A percentile compares a stretch with the other conserved stretches of the same genome.
These are phyloP conservation scores for Furcasterigmium sp. DNA, from an alignment of 2,329 filamentous ascomycete genomes.

Conservation along the genomic window DNA sequence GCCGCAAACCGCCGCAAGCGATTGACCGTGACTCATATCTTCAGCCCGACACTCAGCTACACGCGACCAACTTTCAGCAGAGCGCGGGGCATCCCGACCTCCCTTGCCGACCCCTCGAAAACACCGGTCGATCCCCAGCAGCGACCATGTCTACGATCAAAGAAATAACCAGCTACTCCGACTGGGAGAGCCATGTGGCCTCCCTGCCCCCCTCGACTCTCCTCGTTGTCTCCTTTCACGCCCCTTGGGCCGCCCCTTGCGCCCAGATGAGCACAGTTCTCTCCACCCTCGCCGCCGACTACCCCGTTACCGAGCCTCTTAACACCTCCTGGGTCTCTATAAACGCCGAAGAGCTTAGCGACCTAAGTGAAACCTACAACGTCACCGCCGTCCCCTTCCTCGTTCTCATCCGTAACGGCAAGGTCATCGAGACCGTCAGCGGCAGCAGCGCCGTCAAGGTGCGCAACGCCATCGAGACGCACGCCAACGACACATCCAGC, in stretches of 20 bases:
- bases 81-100: not conserved
- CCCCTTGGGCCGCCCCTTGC: conserved; percentile 94
- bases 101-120: not conserved
- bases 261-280: conserved; percentile 89
- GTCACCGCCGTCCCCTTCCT: conserved; percentile 93
- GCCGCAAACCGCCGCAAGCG: not conserved
- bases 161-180: conserved; percentile 68
- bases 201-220: conserved; percentile 65
- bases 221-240: conserved; percentile 88
- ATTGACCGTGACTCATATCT: not conserved
- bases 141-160: conserved; percentile 66
- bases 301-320: conserved; percentile 61
- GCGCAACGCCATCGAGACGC: conserved; percentile 76
- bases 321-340: conserved; percentile 80
- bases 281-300: conserved; percentile 78
- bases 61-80: not conserved
- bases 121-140: not conserved
- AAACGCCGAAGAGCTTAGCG: conserved; percentile 90
- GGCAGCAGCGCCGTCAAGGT: conserved; percentile 87
- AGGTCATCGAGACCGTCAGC: conserved; percentile 78
- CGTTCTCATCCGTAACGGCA: conserved; percentile 70
- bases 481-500: conserved; percentile 49
- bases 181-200: conserved; percentile 66
- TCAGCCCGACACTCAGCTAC: not conserved
- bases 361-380: conserved; percentile 87